Base-by-base conservation (phyloP, 768 basidiomycete genomes). In the Leccinum subgranulosum region DNA sequence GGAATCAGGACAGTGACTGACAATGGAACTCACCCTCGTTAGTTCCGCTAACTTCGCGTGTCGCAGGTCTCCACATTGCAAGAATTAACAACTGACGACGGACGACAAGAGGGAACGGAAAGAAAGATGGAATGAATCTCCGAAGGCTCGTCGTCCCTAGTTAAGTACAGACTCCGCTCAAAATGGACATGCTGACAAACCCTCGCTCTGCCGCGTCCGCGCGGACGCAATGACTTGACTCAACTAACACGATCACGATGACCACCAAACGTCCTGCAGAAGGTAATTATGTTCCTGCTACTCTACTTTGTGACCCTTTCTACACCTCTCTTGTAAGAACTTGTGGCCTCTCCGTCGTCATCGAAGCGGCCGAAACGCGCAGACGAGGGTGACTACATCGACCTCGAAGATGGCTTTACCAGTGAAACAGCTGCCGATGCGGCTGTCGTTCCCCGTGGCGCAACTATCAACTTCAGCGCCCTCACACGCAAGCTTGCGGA, bases 401-500 rank as follows among this genome's bases (percentile, higher is more conserved):
- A 85, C 47, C 76, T 82, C 33, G 78, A 84, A 60, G 82, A 84
- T 60, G 84, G 86, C 58, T 78, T 83, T 57, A 60, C 43, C 6
- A 71, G 64, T 70, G 69, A 74, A 49, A 66, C 66, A 3, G 67
- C 68, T 10, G 61, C 67, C 11, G 72, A 76, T 50, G 62, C 73
- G 3, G 64, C 77, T 29, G 64, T 89, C 43, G 77, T 92, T 17
- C 88, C 90, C 23, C 81, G 82, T 15, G 78, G 81, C 29, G 86
- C 88, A 23, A 93, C 88, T n/a, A 94, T 94, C 70, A 94, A 94
- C 64, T 85, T 94, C 71, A 88, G 85, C 65, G 91, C 89, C 1
- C 76, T 94, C 41, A 90, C 88, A 3, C 85, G 91, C 63, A 92
- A 87, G 65, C 77, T 92, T 19, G 88, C 87, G 1, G 80, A 87